Evolutionary conservation across 768 basidiomycete genomes (phyloP), one percentile per base, ranked within the genome.

Genomic region (Coprinellus micaceus): DNA sequence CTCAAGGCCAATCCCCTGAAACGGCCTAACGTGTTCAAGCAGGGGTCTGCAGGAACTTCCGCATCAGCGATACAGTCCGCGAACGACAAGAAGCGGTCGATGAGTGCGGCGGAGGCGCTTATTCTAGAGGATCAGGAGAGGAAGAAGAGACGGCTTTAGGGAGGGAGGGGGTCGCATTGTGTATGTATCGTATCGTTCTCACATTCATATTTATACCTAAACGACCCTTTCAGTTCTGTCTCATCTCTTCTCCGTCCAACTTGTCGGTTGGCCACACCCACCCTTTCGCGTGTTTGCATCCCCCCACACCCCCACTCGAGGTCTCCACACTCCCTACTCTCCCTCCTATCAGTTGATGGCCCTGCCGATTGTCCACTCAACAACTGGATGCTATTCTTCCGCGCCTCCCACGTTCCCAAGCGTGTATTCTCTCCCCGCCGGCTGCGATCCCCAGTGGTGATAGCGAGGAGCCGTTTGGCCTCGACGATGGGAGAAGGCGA

Each of bases 71-170:
- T 60, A 63, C 73, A 71, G 41, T 67, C 70, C 58, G 62, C 58
- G 11, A 80, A 77, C 36, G 82, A 82, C 43, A 84, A 79, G 77
- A 87, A 88, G 73, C 79, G 86, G 39, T 74, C 83, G 49, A 83
- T 94, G 81, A 84, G 85, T 62, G 91, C 90, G 24, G 90, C 90
- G 15, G 95, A 98, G 70, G 77, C 82, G 60, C 71, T 98, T 57
- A 95, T 97, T 58, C 61, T 85, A 56, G 96, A 98, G 75, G 94
- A 97, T 26, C 89, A 91, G 72, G 92, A 93, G 69, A 79, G 93
- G 66, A 95, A 96, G 71, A 80, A 86, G 68, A 77, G 92, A 61
- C 75, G 83, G n/a, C n/a, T 60, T 86, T 89, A 84, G 89, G 89
- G 41, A 67, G 76, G 57, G 76, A 77, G 58, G 33, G 57, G 62